A percentile compares a stretch with the other conserved stretches of the same genome.
Conservation (phyloP, 139 green algal species). For the Eudorina sp. region DNA sequence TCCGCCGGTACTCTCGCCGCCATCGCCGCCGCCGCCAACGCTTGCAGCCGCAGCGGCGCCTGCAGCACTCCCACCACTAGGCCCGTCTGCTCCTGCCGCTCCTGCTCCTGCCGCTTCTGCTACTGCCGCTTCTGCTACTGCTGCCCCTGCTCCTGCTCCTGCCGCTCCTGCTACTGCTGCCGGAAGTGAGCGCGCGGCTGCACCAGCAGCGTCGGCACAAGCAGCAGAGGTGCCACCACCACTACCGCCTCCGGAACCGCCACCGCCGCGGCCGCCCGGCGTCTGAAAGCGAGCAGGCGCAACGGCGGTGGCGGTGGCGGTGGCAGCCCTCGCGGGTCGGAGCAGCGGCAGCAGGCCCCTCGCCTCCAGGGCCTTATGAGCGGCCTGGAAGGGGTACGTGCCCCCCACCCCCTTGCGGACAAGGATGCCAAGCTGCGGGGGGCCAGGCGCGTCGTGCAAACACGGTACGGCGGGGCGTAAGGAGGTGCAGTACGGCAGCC, state of each 20-base stretch:
- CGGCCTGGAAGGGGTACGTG: conserved; percentile 71
- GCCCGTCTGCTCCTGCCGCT: background rate
- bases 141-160: background rate
- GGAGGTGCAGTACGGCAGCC: no score
- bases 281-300: background rate
- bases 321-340: background rate
- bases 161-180: background rate
- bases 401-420: conserved; percentile 76
- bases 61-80: no score
- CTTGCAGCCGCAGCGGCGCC: background rate
- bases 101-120: background rate
- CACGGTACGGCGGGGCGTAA: no score
- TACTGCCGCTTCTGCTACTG: background rate
- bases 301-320: background rate
- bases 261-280: background rate
- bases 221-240: background rate
- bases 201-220: background rate
- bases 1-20: no score
- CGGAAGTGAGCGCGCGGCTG: background rate
- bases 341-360: conserved; percentile 49
- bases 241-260: background rate
- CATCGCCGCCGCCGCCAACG: no score
- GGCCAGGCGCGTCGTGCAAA: no score
- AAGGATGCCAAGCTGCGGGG: conserved; percentile 18
- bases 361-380: conserved; percentile 44